Percentiles rank a stretch among this genome's conserved stretches.
Conservation (phyloP, 768 basidiomycete genomes). For the Rhizopogon vinicolor region DNA sequence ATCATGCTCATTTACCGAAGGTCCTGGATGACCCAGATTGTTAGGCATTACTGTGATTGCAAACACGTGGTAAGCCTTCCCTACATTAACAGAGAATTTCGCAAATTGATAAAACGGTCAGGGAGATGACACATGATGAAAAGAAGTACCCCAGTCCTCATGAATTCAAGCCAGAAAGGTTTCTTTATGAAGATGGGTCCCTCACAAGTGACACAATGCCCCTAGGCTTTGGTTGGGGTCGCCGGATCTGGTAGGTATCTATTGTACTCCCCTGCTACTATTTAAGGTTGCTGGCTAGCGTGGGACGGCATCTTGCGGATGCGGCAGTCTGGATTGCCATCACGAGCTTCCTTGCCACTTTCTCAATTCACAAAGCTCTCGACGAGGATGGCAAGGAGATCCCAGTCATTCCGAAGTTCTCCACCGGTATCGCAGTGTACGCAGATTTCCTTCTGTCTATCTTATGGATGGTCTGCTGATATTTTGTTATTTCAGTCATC, state of each 20-base stretch:
- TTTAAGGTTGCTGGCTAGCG: background rate
- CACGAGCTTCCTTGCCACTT: background rate
- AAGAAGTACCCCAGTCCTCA: conserved; percentile 30
- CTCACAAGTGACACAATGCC: background rate
- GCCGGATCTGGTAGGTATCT: background rate
- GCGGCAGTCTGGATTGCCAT: background rate
- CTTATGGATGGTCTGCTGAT: too few species aligned
- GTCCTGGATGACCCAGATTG: background rate
- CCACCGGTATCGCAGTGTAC: too few species aligned
- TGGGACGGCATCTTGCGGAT: background rate
- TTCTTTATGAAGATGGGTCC: conserved; percentile 11
- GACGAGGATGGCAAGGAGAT: background rate
- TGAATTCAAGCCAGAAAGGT: conserved; percentile 32
- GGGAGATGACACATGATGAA: conserved; percentile 29
- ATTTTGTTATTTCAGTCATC: too few species aligned
- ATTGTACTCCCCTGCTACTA: too few species aligned
- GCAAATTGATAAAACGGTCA: conserved; percentile 2
- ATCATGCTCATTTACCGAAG: background rate
- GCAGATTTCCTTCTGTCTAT: too few species aligned
- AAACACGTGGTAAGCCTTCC: background rate
- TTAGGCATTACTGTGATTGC: background rate
- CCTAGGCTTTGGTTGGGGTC: background rate
- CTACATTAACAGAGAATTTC: background rate
- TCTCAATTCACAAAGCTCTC: background rate
- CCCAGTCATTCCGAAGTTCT: too few species aligned